Evolutionary conservation across 2,329 filamentous ascomycete species (phyloP).

Genomic region (Coleophoma eucalyptorum): DNA sequence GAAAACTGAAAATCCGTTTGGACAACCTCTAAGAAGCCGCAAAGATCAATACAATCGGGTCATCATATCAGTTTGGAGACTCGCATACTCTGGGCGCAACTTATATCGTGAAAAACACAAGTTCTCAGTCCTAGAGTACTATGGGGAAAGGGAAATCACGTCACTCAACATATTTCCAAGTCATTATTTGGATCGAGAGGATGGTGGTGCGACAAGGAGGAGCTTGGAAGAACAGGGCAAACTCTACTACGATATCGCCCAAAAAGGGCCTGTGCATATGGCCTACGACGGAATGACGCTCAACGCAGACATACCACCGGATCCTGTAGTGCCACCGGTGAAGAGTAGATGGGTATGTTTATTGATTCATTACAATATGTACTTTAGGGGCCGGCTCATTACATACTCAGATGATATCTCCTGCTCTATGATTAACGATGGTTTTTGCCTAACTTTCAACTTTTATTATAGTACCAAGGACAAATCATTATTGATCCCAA

Average conservation of each 20-base stretch:
- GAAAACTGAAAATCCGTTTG: neutral
- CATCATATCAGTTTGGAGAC: conserved; percentile 14
- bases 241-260: neutral
- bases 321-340: too few relatives aligned
- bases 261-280: neutral
- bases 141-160: conserved; percentile 16
- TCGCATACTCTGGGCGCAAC: conserved; percentile 16
- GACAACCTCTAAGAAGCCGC: neutral
- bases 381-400: too few relatives aligned
- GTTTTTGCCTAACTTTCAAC: neutral
- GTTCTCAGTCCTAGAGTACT: conserved; percentile 13
- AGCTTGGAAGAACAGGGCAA: neutral
- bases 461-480: neutral
- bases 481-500: neutral
- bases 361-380: too few relatives aligned
- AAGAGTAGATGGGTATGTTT: too few relatives aligned
- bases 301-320: too few relatives aligned
- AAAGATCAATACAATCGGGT: neutral
- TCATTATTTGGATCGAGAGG: neutral
- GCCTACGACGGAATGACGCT: neutral
- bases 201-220: conserved; percentile 1
- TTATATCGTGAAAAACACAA: conserved; percentile 13
- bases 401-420: too few relatives aligned
- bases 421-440: too few relatives aligned
- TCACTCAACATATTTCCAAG: conserved; percentile 17